These are phyloP conservation scores for Entrophospora sp. DNA, from an alignment of 192 early-diverging fungal species.

Conservation along the genomic window DNA sequence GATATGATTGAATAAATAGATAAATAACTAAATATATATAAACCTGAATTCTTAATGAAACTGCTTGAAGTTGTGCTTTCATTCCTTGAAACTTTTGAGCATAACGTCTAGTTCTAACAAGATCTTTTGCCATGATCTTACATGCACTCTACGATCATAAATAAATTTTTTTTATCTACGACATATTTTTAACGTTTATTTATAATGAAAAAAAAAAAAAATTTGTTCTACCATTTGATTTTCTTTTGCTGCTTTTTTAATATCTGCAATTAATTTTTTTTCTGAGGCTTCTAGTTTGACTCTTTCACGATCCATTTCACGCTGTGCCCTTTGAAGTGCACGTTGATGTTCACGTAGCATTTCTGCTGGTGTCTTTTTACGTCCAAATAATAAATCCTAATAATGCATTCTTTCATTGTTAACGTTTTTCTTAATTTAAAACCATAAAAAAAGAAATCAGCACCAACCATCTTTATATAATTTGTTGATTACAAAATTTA, in stretches of 20 bases:
- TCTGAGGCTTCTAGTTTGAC: constrained; percentile 86
- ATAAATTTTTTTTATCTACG: background rate
- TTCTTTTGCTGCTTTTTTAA: constrained; percentile 84
- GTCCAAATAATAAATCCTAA: constrained; percentile 66
- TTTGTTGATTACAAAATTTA: too few species aligned
- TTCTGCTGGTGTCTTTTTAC: constrained; percentile 80
- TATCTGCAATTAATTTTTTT: constrained; percentile 90
- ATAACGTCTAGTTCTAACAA: constrained; percentile 88
- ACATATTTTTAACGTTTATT: too few species aligned
- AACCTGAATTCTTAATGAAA: constrained; percentile 81
- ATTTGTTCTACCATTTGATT: constrained; percentile 72
- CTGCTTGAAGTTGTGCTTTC: constrained; percentile 89
- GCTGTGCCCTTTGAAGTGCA: constrained; percentile 74
- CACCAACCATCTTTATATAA: too few species aligned
- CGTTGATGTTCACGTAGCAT: constrained; percentile 88
- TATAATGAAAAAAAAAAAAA: background rate
- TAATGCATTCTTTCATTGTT: too few species aligned
- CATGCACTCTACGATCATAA: constrained; percentile 56
- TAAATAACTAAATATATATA: too few species aligned
- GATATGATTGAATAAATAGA: background rate
- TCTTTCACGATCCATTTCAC: constrained; percentile 86
- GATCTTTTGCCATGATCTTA: constrained; percentile 97
- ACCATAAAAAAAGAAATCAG: too few species aligned
- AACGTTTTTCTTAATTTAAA: too few species aligned
- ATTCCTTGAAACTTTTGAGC: constrained; percentile 96